phyloP scores from a whole-genome alignment of 352 stramenopile genomes.

The Phytopythium litorale region DNA sequence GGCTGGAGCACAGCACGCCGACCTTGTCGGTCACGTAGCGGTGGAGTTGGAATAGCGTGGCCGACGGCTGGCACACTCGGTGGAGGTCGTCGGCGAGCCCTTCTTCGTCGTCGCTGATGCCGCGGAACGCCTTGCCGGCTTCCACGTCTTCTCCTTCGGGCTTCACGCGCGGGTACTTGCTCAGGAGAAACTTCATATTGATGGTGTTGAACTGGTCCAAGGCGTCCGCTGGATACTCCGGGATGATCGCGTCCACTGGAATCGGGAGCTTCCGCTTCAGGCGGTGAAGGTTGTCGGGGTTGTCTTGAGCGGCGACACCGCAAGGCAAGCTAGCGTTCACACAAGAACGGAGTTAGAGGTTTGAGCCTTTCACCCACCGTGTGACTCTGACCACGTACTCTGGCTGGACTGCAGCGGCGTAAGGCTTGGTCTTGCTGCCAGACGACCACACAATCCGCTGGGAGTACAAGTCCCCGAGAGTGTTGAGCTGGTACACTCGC shows the following conservation, averaged over 20 bases:
- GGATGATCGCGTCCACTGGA: conserved; percentile 49
- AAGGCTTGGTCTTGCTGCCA: conserved; percentile 26
- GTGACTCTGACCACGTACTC: conserved; percentile 35
- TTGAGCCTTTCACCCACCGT: background rate
- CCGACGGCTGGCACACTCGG: conserved; percentile 38
- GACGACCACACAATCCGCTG: conserved; percentile 39
- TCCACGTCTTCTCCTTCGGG: background rate
- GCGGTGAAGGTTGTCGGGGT: conserved; percentile 5
- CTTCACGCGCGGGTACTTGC: conserved; percentile 42
- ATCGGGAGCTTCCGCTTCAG: conserved; percentile 36
- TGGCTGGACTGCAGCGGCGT: conserved; percentile 43
- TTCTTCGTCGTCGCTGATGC: conserved; percentile 26
- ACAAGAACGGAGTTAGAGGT: background rate
- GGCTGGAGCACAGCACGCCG: conserved; percentile 29
- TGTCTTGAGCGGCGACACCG: conserved; percentile 31
- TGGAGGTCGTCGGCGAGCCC: conserved; percentile 28
- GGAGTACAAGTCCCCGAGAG: conserved; percentile 57
- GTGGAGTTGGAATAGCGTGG: conserved; percentile 59
- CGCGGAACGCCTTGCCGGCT: background rate
- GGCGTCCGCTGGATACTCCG: conserved; percentile 43
- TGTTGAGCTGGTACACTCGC: conserved; percentile 64
- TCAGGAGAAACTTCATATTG: conserved; percentile 41
- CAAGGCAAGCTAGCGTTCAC: conserved; percentile 40
- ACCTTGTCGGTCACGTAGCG: conserved; percentile 50
- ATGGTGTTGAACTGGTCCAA: conserved; percentile 38